A percentile compares a stretch with the other conserved stretches of the same genome.
Evolutionary conservation across 345 rosid genomes (phyloP).

Genomic region (Gossypium arboreum): DNA sequence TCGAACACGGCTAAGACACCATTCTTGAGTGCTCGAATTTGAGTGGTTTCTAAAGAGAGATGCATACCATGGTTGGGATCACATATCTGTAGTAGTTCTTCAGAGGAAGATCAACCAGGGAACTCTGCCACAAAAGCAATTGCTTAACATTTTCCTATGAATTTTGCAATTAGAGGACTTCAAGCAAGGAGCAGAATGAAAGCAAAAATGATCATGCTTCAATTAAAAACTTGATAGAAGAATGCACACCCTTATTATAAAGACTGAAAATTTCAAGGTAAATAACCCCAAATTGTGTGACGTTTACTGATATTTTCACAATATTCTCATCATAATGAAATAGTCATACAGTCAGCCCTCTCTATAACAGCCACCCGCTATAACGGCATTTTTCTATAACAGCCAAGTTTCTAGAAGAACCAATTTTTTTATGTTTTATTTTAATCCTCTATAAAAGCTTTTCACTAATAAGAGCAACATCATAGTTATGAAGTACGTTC

Average conservation of each 20-base stretch:
- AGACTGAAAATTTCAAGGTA: not conserved
- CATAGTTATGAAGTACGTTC: too few species aligned
- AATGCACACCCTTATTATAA: not conserved
- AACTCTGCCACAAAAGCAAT: conserved; percentile 63
- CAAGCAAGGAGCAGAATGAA: not conserved
- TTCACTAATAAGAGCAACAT: too few species aligned
- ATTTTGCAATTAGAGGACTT: not conserved
- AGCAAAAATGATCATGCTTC: not conserved
- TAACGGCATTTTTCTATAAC: too few species aligned
- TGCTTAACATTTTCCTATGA: conserved; percentile 12
- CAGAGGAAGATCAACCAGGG: conserved; percentile 94
- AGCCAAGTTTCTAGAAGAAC: too few species aligned
- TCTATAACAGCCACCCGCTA: too few species aligned
- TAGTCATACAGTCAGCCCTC: not conserved
- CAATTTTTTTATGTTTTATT: too few species aligned
- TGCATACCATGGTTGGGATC: conserved; percentile 69
- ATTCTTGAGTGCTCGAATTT: conserved; percentile 20
- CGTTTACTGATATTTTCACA: not conserved
- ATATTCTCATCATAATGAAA: not conserved
- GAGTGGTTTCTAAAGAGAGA: conserved; percentile 18
- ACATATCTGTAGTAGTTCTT: conserved; percentile 99
- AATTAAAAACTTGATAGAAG: not conserved
- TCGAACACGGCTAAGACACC: conserved; percentile 26
- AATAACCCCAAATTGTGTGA: not conserved
- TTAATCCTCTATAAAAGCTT: too few species aligned